Conservation (phyloP, 441 rosid species). For the Mallotus repandus region DNA sequence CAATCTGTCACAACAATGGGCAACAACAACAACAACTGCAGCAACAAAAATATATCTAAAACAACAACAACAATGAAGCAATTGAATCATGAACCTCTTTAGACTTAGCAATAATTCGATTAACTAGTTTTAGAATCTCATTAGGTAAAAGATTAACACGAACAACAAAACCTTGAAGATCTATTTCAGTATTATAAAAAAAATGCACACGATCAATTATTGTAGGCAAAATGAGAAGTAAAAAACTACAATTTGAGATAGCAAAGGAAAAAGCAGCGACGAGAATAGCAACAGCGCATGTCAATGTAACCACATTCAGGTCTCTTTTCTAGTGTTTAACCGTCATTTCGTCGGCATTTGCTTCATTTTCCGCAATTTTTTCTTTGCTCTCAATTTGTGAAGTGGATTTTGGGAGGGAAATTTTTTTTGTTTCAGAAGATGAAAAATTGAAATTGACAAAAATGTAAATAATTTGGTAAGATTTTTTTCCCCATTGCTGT, state of each 20-base stretch:
- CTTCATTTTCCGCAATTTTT: conserved; percentile 38
- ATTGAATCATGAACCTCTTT: conserved; percentile 66
- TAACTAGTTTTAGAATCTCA: conserved; percentile 69
- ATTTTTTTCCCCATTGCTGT: too few species aligned
- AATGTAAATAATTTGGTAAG: neutral
- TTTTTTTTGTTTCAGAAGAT: neutral
- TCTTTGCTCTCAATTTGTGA: neutral
- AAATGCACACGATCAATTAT: neutral
- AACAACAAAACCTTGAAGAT: conserved; percentile 66
- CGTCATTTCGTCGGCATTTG: conserved; percentile 33
- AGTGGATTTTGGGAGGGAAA: conserved; percentile 22
- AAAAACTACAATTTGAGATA: conserved; percentile 31
- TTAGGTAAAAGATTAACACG: conserved; percentile 59
- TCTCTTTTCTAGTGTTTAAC: conserved; percentile 36
- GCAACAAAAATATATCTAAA: too few species aligned
- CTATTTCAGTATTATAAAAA: conserved; percentile 30
- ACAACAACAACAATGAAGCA: conserved; percentile 27
- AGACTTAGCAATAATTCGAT: conserved; percentile 60
- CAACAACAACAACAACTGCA: too few species aligned
- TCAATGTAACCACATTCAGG: conserved; percentile 48
- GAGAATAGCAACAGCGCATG: conserved; percentile 71
- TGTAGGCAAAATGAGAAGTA: neutral
- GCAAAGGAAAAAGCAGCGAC: conserved; percentile 63
- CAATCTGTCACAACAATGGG: too few species aligned
- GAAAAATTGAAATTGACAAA: neutral